Base-by-base conservation (phyloP, 352 stramenopile genomes). In the Phytophthora tubulina region DNA sequence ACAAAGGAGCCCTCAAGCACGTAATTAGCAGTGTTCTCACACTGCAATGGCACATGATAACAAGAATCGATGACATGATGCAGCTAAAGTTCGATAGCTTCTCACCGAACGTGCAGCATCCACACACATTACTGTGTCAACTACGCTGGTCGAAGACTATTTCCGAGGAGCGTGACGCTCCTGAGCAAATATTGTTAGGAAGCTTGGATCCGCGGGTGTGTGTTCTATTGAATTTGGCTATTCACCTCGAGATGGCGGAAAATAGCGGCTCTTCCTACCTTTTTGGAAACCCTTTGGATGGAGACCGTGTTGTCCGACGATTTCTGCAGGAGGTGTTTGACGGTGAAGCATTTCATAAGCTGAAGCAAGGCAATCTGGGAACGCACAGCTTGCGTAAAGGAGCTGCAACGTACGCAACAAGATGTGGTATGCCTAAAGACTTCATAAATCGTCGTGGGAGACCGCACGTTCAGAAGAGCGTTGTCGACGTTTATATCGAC, bases 81-180 rank as follows among this genome's bases (percentile, higher is more conserved):
- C 67, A 73, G 14, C 31, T 73, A 0, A 30, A 59, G 27, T 68
- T 73, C 14, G 15, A 36, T n/a, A 64, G 32, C 38, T 64, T 73
- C 14, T 35, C 57, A 3, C 21, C 35, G 1, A 66, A 35, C 32
- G 27, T 13, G 6, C 63, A 72, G n/a, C 32, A 61, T n/a, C 30
- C 63, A 27, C 9, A 4, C 1, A 60, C 54, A n/a, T 30, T 67
- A 4, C 17, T 60, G 3, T 67, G 38, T 33, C 49, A 72, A 32
- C 10, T 72, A 5, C 54, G 46, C 3, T 71, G 63, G 63, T 71
- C 53, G 0, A 65, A 71, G 31, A 71, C 89, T 79, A 92, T 92
- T 53, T 82, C 73, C 6, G 67, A 73, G 6, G 36, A 41, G 15
- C 44, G 48, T 11, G 48, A 54, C 13, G 48, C 48, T 2, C 48